These are phyloP conservation scores for Thelonectria discophora DNA, from an alignment of 2,329 filamentous ascomycete genomes.

Conservation along the genomic window DNA sequence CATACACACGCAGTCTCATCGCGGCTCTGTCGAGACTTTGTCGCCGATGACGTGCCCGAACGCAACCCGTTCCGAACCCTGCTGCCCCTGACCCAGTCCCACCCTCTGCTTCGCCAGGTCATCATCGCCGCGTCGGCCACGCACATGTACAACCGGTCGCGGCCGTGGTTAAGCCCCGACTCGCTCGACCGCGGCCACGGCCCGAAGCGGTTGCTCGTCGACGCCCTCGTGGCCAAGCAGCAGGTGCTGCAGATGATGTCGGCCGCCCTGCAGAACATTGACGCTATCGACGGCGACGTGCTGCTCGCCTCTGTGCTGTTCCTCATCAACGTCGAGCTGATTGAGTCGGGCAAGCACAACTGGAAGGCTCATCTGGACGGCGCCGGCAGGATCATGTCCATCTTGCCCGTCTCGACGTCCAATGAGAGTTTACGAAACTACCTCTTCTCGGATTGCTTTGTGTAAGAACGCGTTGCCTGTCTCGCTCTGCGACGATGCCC, in stretches of 20 bases:
- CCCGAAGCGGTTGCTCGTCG: slow-evolving; percentile 47
- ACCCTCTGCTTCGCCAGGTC: slow-evolving; percentile 56
- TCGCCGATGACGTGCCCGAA: slow-evolving; percentile 55
- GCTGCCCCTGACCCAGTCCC: slow-evolving; percentile 52
- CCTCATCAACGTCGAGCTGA: slow-evolving; percentile 60
- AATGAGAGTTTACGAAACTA: slow-evolving; percentile 53
- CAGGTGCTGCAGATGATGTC: slow-evolving; percentile 55
- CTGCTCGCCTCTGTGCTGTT: slow-evolving; percentile 58
- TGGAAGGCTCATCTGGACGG: slow-evolving; percentile 60
- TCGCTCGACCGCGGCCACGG: slow-evolving; percentile 39
- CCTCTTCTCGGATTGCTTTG: slow-evolving; percentile 59
- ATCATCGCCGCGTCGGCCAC: slow-evolving; percentile 59
- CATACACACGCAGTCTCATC: slow-evolving; percentile 52
- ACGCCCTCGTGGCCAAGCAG: slow-evolving; percentile 57
- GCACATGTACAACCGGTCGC: slow-evolving; percentile 56
- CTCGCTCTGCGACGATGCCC: background rate
- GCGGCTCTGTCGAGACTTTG: slow-evolving; percentile 63
- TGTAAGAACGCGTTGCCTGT: slow-evolving; percentile 41
- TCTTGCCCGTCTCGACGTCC: slow-evolving; percentile 46
- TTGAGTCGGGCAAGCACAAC: slow-evolving; percentile 58
- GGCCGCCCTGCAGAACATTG: slow-evolving; percentile 50
- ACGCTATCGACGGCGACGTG: slow-evolving; percentile 50
- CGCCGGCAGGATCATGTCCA: slow-evolving; percentile 54
- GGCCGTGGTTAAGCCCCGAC: slow-evolving; percentile 43
- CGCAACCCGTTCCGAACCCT: slow-evolving; percentile 58